Evolutionary conservation across 306 rosid species (phyloP).

Genomic region (Vachellia collinsii): DNA sequence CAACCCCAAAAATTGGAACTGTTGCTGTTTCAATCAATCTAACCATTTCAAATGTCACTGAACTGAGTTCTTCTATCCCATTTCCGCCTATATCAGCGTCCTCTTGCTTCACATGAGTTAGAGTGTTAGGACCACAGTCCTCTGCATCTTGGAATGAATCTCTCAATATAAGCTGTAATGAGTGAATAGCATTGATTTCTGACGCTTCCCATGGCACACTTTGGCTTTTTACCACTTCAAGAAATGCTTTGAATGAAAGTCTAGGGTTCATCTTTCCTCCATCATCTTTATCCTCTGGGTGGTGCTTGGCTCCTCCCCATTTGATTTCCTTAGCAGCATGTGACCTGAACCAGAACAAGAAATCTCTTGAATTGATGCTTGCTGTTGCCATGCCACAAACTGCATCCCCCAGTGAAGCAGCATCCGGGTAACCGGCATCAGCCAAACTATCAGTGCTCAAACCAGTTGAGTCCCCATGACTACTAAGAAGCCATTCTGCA

Average conservation of each 20-base stretch:
- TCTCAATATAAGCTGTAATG: slow-evolving; percentile 80
- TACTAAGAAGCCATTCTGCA: slow-evolving; percentile 64
- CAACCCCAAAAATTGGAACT: slow-evolving; percentile 86
- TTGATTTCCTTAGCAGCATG: slow-evolving; percentile 69
- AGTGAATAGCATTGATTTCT: slow-evolving; percentile 84
- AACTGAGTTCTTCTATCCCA: slow-evolving; percentile 62
- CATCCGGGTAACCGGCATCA: slow-evolving; percentile 80
- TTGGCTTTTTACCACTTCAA: slow-evolving; percentile 70
- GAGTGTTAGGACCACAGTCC: slow-evolving; percentile 45
- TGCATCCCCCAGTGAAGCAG: slow-evolving; percentile 68
- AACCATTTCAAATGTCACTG: slow-evolving; percentile 84
- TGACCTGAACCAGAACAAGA: slow-evolving; percentile 90
- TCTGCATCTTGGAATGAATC: slow-evolving; percentile 57
- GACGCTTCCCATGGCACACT: slow-evolving; percentile 84
- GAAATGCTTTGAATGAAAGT: slow-evolving; percentile 78
- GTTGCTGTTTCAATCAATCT: slow-evolving; percentile 86
- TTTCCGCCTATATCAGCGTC: slow-evolving; percentile 39
- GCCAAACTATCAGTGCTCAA: slow-evolving; percentile 80
- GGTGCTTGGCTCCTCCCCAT: slow-evolving; percentile 96
- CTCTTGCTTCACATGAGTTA: slow-evolving; percentile 23
- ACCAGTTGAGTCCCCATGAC: slow-evolving; percentile 76
- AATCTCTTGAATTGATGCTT: slow-evolving; percentile 59
- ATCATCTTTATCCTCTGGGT: slow-evolving; percentile 74
- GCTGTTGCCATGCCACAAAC: slow-evolving; percentile 90
- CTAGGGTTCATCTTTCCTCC: slow-evolving; percentile 80